Conservation (phyloP, 257 asterid species). For the Solanum etuberosum region DNA sequence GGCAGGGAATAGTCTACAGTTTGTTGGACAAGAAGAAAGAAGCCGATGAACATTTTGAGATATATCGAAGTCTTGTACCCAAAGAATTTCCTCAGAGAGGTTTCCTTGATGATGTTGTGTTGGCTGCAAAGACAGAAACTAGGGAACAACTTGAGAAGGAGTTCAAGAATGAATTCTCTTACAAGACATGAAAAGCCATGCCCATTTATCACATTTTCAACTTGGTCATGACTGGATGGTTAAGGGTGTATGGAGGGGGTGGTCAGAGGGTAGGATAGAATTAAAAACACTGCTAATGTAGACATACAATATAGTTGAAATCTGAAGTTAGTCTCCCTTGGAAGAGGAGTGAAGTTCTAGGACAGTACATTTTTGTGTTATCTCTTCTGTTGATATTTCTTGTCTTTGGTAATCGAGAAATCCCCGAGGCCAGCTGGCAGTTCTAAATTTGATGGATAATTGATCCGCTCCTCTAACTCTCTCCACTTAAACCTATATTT, state of each 20-base stretch:
- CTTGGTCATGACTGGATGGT: neutral
- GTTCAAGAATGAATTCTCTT: constrained; percentile 23
- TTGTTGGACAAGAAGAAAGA: constrained; percentile 57
- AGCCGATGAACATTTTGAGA: constrained; percentile 64
- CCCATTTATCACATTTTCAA: neutral
- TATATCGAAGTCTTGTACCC: constrained; percentile 70
- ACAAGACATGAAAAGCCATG: neutral
- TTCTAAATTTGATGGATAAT: neutral
- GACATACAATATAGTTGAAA: neutral
- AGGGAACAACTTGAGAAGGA: constrained; percentile 46
- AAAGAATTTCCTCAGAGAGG: constrained; percentile 76
- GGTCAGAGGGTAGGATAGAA: neutral
- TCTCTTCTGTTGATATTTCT: neutral
- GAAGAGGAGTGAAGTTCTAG: neutral
- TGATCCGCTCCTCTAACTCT: neutral
- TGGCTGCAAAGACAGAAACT: constrained; percentile 68
- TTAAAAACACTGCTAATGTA: neutral
- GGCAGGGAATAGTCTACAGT: constrained; percentile 80
- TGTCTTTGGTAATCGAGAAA: neutral
- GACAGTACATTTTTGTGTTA: neutral
- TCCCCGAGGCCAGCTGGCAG: neutral
- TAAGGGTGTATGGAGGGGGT: neutral
- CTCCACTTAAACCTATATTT: neutral
- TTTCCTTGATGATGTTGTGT: constrained; percentile 71
- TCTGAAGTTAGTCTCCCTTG: neutral